phyloP scores from a whole-genome alignment of 768 basidiomycete species.

The Jaapia argillacea region DNA sequence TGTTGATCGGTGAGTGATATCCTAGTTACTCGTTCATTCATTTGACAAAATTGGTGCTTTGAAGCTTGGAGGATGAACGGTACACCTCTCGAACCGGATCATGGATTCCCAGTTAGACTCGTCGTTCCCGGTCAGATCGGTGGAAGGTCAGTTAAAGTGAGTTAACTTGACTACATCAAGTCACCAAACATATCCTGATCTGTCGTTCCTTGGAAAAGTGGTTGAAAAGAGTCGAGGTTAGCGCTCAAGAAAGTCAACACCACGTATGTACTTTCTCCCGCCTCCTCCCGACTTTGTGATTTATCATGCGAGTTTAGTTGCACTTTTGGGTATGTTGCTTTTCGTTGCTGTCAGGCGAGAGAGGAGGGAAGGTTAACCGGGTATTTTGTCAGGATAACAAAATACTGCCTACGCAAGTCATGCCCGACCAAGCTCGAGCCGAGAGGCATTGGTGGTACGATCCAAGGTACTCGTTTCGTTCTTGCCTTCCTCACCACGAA shows the following conservation, averaged over 20 bases:
- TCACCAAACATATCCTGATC: neutral
- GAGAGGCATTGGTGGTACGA: slow-evolving; percentile 49
- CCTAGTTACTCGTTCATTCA: neutral
- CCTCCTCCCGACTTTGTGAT: neutral
- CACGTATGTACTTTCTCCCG: slow-evolving; percentile 24
- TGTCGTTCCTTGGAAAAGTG: slow-evolving; percentile 29
- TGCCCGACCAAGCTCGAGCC: slow-evolving; percentile 39
- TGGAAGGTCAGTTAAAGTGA: slow-evolving; percentile 37
- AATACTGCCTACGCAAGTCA: slow-evolving; percentile 42
- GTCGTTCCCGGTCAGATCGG: slow-evolving; percentile 57
- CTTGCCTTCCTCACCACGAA: too few species aligned
- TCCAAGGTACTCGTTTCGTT: slow-evolving; percentile 21
- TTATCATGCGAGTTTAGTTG: slow-evolving; percentile 10
- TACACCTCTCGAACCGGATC: slow-evolving; percentile 46
- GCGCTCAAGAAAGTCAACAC: slow-evolving; percentile 40
- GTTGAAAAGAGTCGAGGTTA: slow-evolving; percentile 45
- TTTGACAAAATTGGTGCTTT: neutral
- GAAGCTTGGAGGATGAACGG: slow-evolving; percentile 54
- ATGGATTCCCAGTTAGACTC: slow-evolving; percentile 57
- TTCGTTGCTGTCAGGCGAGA: too few species aligned
- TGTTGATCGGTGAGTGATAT: slow-evolving; percentile 29
- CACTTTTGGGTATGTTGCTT: slow-evolving; percentile 27
- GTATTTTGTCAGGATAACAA: slow-evolving; percentile 40
- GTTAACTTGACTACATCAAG: neutral
- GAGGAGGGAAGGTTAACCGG: neutral